Conservation (phyloP, 2,329 filamentous ascomycete species). For the Aulographum hederae region DNA sequence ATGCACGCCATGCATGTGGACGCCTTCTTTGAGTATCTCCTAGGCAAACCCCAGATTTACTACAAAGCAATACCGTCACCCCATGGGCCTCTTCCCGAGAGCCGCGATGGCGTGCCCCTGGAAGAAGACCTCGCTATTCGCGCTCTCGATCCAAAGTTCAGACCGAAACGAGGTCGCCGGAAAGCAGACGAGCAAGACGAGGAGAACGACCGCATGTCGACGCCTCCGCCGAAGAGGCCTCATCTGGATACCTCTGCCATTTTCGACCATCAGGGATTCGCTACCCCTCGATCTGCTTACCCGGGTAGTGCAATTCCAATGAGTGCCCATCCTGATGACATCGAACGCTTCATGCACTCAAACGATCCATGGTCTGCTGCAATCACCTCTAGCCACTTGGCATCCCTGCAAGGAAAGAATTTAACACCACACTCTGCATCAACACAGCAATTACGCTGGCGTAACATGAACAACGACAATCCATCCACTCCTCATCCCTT, state of each 20-base stretch:
- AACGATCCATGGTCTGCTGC: constrained; percentile 27
- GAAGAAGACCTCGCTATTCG: constrained; percentile 82
- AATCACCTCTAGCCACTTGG: constrained; percentile 1
- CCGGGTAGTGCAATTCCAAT: constrained; percentile 32
- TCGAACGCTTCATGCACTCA: constrained; percentile 11
- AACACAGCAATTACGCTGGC: constrained; percentile 27
- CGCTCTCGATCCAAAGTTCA: constrained; percentile 60
- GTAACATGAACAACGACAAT: constrained; percentile 35
- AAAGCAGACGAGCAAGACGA: constrained; percentile 37
- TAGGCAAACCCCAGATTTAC: constrained; percentile 61
- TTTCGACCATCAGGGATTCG: constrained; percentile 12
- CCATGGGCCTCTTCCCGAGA: constrained; percentile 41
- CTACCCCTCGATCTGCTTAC: constrained; percentile 28
- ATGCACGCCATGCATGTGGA: constrained; percentile 94
- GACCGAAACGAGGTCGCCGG: constrained; percentile 42
- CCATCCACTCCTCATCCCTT: constrained; percentile 55
- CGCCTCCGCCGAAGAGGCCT: constrained; percentile 35
- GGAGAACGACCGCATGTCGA: constrained; percentile 33
- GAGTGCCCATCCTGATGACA: constrained; percentile 37
- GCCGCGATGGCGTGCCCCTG: constrained; percentile 62
- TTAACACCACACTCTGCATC: constrained; percentile 12
- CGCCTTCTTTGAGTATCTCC: constrained; percentile 81
- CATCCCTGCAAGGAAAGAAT: background rate
- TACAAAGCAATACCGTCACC: constrained; percentile 56
- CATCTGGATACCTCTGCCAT: constrained; percentile 36